These are phyloP conservation scores for Cyberlindnera bimundalis DNA, from an alignment of 805 yeast genomes.

Conservation along the genomic window DNA sequence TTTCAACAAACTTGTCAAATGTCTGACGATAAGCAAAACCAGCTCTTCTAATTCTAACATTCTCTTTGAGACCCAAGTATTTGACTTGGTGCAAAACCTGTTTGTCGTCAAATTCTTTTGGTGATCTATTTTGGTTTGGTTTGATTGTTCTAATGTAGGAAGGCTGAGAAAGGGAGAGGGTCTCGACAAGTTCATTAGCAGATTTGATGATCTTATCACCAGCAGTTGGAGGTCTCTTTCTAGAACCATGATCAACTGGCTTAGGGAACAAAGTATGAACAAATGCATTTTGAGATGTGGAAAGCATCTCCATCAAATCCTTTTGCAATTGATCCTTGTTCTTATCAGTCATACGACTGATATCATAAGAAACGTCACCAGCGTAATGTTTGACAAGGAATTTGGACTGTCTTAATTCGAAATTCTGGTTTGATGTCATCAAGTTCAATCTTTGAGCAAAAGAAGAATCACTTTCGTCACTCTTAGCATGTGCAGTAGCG, in stretches of 20 bases:
- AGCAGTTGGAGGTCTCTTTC: constrained; percentile 91
- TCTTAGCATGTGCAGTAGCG: constrained; percentile 98
- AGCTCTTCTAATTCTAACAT: constrained; percentile 95
- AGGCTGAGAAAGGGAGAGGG: constrained; percentile 87
- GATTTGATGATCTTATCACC: constrained; percentile 90
- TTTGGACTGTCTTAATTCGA: constrained; percentile 83
- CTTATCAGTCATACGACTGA: constrained; percentile 89
- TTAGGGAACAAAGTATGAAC: constrained; percentile 59
- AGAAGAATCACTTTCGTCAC: constrained; percentile 93
- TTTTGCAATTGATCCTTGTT: constrained; percentile 92
- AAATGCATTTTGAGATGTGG: constrained; percentile 68
- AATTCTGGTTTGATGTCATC: constrained; percentile 79
- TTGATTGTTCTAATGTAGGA: constrained; percentile 96
- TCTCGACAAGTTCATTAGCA: constrained; percentile 87
- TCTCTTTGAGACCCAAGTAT: constrained; percentile 93
- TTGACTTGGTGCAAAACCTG: constrained; percentile 95
- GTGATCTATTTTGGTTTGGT: constrained; percentile 91
- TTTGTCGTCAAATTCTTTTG: constrained; percentile 81
- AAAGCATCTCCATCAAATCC: constrained; percentile 77
- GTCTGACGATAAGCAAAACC: constrained; percentile 98
- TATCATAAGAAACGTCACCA: constrained; percentile 95
- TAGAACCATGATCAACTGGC: constrained; percentile 60
- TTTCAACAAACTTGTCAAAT: constrained; percentile 91
- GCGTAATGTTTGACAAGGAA: constrained; percentile 95
- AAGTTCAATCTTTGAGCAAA: constrained; percentile 88